phyloP scores from a whole-genome alignment of 352 stramenopile species.

The Phytopythium helicoides region DNA sequence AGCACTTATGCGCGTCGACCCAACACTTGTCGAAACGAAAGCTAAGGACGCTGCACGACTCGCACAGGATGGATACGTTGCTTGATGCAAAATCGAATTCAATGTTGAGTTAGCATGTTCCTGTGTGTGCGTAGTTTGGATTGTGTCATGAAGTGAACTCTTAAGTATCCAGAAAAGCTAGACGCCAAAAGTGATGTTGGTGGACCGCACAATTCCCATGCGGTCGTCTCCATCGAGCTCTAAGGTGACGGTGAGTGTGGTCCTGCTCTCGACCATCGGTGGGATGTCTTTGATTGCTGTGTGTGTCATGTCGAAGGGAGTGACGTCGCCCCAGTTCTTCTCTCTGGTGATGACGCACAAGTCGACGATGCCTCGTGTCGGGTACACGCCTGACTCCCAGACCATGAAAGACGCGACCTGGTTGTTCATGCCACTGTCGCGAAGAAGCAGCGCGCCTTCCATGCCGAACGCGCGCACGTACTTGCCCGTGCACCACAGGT shows the following conservation, averaged over 20 bases:
- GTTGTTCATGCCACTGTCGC: background rate
- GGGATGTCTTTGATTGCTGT: background rate
- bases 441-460: background rate
- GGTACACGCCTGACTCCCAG: conserved; percentile 17
- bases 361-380: conserved; percentile 8
- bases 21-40: conserved; percentile 46
- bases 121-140: too few relatives aligned
- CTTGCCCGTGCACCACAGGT: background rate
- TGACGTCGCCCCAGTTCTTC: background rate
- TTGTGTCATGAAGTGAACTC: too few relatives aligned
- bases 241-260: too few relatives aligned
- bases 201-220: too few relatives aligned
- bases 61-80: conserved; percentile 1
- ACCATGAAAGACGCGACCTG: conserved; percentile 18
- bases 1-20: conserved; percentile 65
- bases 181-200: too few relatives aligned
- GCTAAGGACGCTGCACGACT: conserved; percentile 43
- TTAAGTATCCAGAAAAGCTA: too few relatives aligned
- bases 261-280: too few relatives aligned
- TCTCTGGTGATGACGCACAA: conserved; percentile 1
- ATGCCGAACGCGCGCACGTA: background rate
- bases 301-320: background rate
- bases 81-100: too few relatives aligned
- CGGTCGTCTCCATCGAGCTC: too few relatives aligned
- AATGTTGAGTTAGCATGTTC: too few relatives aligned